Evolutionary conservation across 2,329 filamentous ascomycete genomes (phyloP), one percentile per base, ranked within the genome.

Genomic region (Colletotrichum tamarilloi): DNA sequence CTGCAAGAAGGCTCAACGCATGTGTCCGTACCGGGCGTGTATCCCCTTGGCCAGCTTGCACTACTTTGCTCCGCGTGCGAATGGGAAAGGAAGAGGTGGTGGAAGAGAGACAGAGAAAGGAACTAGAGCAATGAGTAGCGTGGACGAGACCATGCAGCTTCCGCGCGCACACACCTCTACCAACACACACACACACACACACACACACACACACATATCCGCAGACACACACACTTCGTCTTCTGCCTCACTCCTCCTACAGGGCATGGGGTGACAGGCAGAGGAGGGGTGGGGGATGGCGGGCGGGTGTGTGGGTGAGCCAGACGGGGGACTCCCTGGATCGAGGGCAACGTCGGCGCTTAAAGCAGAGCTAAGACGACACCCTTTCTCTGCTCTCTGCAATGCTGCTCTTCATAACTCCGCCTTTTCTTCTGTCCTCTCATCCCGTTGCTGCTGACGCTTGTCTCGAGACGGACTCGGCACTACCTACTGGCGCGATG

Each of bases 291-390:
- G 59, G 62, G 19, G 62, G 53, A 56, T 56, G 28, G 52, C 52
- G 11, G 32, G 35, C 52, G 35, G 52, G 32, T 65, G 62, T 42
- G 53, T 73, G 71, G 67, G 71, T 58, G 71, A 62, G 67, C 67
- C 52, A 26, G 60, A 62, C 71, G 62, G 60, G 71, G 67, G 62
- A 46, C 46, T 56, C 56, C 71, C 71, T 73, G 67, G 66, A 69
- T 70, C 42, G 68, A 68, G 56, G 62, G 53, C 56, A 58, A 67
- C 62, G 52, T 63, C 68, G 72, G 72, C 72, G 72, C 72, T 74
- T 74, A 74, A 74, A 73, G 19, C 46, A 64, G 67, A 74, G 67
- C 68, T 67, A 74, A 58, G 49, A 63, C 62, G 52, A 67, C 71
- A 72, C 71, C 71, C 71, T 63, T 49, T 49, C 22, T 57, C 71